These are phyloP conservation scores for Fusarium paranaense DNA, from an alignment of 2,329 filamentous ascomycete species.

Conservation along the genomic window DNA sequence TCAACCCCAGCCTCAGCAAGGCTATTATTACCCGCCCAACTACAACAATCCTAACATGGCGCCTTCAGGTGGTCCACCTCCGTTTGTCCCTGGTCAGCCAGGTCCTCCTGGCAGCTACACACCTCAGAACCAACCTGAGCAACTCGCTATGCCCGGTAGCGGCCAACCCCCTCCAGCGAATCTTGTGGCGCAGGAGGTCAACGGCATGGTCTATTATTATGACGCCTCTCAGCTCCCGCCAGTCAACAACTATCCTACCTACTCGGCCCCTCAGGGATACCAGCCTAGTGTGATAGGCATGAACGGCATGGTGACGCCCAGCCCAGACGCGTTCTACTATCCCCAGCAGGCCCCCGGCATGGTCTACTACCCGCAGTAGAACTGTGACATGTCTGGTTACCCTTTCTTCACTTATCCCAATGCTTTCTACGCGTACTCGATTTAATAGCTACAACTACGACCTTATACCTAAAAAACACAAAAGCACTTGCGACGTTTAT, in stretches of 20 bases:
- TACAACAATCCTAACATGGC: slow-evolving; percentile 61
- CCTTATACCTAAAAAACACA: slow-evolving; percentile 41
- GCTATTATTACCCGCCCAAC: slow-evolving; percentile 76
- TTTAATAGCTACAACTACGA: slow-evolving; percentile 49
- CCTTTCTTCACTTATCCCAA: slow-evolving; percentile 39
- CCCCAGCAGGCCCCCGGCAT: slow-evolving; percentile 66
- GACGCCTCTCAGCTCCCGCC: slow-evolving; percentile 79
- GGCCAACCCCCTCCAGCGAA: slow-evolving; percentile 51
- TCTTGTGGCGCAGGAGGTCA: slow-evolving; percentile 84
- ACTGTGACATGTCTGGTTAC: slow-evolving; percentile 38
- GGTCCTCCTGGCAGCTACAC: slow-evolving; percentile 55
- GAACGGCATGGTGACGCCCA: slow-evolving; percentile 83
- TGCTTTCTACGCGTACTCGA: slow-evolving; percentile 43
- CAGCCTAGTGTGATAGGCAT: slow-evolving; percentile 72
- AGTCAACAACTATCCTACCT: slow-evolving; percentile 60
- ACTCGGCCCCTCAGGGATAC: slow-evolving; percentile 65
- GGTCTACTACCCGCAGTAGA: slow-evolving; percentile 72
- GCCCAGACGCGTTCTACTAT: slow-evolving; percentile 78
- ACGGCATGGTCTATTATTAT: slow-evolving; percentile 97
- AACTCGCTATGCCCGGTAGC: slow-evolving; percentile 46
- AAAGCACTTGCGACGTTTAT: slow-evolving; percentile 39
- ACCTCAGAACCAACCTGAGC: slow-evolving; percentile 57
- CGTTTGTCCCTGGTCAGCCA: slow-evolving; percentile 69
- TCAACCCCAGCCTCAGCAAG: slow-evolving; percentile 47
- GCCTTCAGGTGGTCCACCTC: slow-evolving; percentile 63